Base-by-base conservation (phyloP, 2,329 filamentous ascomycete species). In the Gyromitra esculenta region DNA sequence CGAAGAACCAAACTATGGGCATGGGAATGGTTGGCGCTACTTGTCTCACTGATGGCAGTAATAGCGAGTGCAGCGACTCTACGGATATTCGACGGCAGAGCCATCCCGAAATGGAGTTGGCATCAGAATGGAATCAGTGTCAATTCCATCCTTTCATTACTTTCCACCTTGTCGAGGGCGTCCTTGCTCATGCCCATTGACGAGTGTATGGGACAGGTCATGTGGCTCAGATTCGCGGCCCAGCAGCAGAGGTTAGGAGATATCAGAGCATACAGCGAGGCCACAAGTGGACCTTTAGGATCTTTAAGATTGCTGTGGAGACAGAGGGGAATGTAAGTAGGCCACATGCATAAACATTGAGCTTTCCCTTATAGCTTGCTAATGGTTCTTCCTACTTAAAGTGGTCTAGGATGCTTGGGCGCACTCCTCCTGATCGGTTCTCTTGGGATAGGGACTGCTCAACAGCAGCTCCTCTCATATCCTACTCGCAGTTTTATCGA, bases 381-480 rank as follows among this genome's bases (percentile, higher is more conserved):
- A 25, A 69, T 48, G 1, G 18, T 48, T 48, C 31, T 35, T 13
- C 7, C 13, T 15, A 13, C 5, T 64, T 15, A 31, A 39, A 74
- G 71, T 25, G 60, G 64, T 43, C 52, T 75, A 13, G 75, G 72
- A 11, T 75, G 72, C 15, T 13, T 77, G 11, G 75, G 75, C 1
- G 41, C 75, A 3, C 1, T 77, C 11, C 52, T 77, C 4, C 52
- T 77, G 13, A 57, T 77, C 15, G 72, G 65, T 35, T 77, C 75
- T 25, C 66, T 75, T 9, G 75, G 75, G 1, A 63, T 77, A 41
- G 75, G 75, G 5, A 73, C 72, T 3, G 75, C 75, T 1, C 75
- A 78, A 25, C 77, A 78, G 31, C 77, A 78, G 13, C 77, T 78
- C 18, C 74, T 78, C 54, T 77, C 77, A 3, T 78, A 78, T 45